Percentiles rank a stretch among this genome's conserved stretches.
phyloP scores from a whole-genome alignment of 495 filamentous ascomycete species.

The Penicillium longicatenatum region DNA sequence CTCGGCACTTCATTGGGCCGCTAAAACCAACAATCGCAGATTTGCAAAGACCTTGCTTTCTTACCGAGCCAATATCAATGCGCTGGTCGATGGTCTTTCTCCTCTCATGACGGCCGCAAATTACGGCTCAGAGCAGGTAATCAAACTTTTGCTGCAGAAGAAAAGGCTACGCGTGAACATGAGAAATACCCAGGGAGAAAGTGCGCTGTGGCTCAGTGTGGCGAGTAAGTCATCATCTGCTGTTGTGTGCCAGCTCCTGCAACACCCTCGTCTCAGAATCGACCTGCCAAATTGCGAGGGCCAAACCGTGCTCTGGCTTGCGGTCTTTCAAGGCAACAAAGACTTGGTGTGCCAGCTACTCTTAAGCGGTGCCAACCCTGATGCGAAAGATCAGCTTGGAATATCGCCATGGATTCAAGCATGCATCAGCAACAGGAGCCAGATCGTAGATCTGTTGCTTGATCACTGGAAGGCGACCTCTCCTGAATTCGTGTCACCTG shows the following conservation, averaged over 20 bases:
- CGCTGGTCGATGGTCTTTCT: not conserved
- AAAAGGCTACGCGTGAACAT: not conserved
- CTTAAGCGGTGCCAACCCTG: not conserved
- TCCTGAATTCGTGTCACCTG: not conserved
- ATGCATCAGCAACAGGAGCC: not conserved
- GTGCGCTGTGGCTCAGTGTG: not conserved
- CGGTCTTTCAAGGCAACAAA: not conserved
- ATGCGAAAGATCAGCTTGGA: not conserved
- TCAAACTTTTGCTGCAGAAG: not conserved
- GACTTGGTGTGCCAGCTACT: not conserved
- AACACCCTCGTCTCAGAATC: not conserved
- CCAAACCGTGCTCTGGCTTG: not conserved
- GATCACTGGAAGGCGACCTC: not conserved
- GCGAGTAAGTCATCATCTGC: not conserved
- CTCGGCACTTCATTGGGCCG: not conserved
- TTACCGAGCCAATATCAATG: not conserved
- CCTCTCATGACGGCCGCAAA: not conserved
- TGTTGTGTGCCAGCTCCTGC: not conserved
- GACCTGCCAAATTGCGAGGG: not conserved
- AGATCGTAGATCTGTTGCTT: not conserved
- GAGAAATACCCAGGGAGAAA: not conserved
- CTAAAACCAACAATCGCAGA: not conserved
- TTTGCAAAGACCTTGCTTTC: not conserved
- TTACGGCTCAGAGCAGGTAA: not conserved
- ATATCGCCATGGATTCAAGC: not conserved